Percentiles rank a stretch among this genome's conserved stretches.
These are phyloP conservation scores for Fragilaria crotonensis DNA, from an alignment of 108 stramenopile species.

Conservation along the genomic window DNA sequence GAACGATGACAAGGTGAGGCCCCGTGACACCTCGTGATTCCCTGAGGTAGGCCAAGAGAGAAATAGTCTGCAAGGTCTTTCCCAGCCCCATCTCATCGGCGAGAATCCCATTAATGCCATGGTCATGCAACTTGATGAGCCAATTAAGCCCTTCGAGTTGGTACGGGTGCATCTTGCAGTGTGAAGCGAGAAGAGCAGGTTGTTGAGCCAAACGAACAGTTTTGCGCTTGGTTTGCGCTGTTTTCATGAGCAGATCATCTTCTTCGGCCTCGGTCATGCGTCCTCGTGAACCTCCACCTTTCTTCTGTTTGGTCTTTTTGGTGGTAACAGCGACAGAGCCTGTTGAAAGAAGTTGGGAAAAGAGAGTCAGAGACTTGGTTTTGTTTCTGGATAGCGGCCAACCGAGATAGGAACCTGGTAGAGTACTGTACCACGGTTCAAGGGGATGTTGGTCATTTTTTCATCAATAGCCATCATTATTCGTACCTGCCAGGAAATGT, in stretches of 20 bases:
- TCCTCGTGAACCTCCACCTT: conserved; percentile 53
- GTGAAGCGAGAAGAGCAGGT: conserved; percentile 64
- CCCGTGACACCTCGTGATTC: conserved; percentile 85
- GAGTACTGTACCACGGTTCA: not conserved
- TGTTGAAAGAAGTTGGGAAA: conserved; percentile 22
- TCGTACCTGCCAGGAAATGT: conserved; percentile 87
- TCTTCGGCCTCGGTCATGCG: conserved; percentile 96
- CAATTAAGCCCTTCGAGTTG: conserved; percentile 99
- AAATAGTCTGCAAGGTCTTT: conserved; percentile 94
- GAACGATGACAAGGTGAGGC: conserved; percentile 95
- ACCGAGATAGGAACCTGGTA: conserved; percentile 22
- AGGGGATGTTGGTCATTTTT: too few relatives aligned
- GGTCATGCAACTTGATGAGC: conserved; percentile 98
- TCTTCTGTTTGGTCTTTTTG: conserved; percentile 30
- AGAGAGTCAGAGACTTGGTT: conserved; percentile 28
- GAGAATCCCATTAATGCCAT: conserved; percentile 98
- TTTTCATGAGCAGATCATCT: conserved; percentile 90
- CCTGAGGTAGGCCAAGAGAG: conserved; percentile 88
- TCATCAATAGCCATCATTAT: too few relatives aligned
- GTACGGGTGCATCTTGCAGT: conserved; percentile 94
- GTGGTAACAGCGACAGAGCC: conserved; percentile 43
- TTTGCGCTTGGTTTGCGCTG: conserved; percentile 71
- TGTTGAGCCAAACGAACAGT: conserved; percentile 86
- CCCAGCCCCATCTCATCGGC: conserved; percentile 94
- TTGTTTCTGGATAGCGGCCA: conserved; percentile 38